These are phyloP conservation scores for Podaxis mareebaensis DNA, from an alignment of 768 basidiomycete genomes.

Conservation along the genomic window DNA sequence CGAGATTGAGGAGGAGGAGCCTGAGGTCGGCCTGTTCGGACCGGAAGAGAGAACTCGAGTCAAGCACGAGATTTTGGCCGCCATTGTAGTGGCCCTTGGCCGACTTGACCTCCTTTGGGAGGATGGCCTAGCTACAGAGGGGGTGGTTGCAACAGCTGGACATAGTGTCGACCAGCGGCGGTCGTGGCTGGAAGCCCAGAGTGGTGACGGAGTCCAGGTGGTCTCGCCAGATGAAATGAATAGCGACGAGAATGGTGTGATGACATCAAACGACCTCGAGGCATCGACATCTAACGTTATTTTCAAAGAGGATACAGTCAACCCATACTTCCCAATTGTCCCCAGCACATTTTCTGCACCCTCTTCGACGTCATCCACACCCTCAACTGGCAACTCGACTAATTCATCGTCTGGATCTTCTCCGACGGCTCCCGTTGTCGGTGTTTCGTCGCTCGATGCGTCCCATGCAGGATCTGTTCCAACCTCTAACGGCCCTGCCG, in stretches of 20 bases:
- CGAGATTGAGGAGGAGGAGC: constrained; percentile 37
- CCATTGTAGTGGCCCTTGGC: constrained; percentile 90
- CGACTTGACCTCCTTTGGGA: constrained; percentile 39
- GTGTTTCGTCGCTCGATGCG: neutral
- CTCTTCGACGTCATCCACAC: constrained; percentile 17
- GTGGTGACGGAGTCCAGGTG: constrained; percentile 20
- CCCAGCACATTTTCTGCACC: constrained; percentile 21
- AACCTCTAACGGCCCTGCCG: neutral
- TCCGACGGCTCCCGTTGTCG: constrained; percentile 1
- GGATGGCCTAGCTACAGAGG: constrained; percentile 35
- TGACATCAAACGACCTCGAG: constrained; percentile 15
- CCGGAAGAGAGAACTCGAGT: constrained; percentile 61
- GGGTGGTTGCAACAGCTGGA: constrained; percentile 21
- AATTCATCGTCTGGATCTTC: constrained; percentile 15
- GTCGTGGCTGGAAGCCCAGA: constrained; percentile 14
- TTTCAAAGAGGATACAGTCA: constrained; percentile 29
- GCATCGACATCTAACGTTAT: constrained; percentile 12
- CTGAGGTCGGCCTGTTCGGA: constrained; percentile 49
- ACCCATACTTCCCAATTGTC: constrained; percentile 56
- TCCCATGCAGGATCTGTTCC: neutral
- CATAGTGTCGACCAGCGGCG: constrained; percentile 9
- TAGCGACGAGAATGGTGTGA: constrained; percentile 20
- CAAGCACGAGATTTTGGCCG: constrained; percentile 79
- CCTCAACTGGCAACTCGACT: constrained; percentile 8
- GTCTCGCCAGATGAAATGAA: constrained; percentile 20